phyloP scores from a whole-genome alignment of 176 grass and related monocot genomes.

The bread wheat (Triticum aestivum) region IWGSC_CS_RefSeq_v2.1 NC_057809.1:59115477-59115976 shows the following conservation, averaged over 20 bases:
- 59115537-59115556: not conserved
- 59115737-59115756: conserved; percentile 1
- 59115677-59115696: conserved; percentile 83
- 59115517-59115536: not conserved
- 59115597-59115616: conserved; percentile 69
- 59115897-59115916: conserved; percentile 57
- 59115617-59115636: conserved; percentile 92
- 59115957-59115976: conserved; percentile 21
- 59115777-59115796: conserved; percentile 36
- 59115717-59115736: conserved; percentile 59
- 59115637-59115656: conserved; percentile 79
- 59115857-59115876: conserved; percentile 58
- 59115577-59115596: conserved; percentile 61
- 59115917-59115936: conserved; percentile 41
- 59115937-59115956: conserved; percentile 47
- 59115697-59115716: conserved; percentile 95
- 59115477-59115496: not conserved
- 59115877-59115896: conserved; percentile 54
- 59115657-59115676: conserved; percentile 78
- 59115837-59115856: conserved; percentile 65
- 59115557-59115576: not conserved
- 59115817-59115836: conserved; percentile 38
- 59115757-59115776: conserved; percentile 28
- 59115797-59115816: conserved; percentile 44
- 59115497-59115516: not conserved